Evolutionary conservation across 2,329 filamentous ascomycete genomes (phyloP).

Genomic region (Fusarium sp.): DNA sequence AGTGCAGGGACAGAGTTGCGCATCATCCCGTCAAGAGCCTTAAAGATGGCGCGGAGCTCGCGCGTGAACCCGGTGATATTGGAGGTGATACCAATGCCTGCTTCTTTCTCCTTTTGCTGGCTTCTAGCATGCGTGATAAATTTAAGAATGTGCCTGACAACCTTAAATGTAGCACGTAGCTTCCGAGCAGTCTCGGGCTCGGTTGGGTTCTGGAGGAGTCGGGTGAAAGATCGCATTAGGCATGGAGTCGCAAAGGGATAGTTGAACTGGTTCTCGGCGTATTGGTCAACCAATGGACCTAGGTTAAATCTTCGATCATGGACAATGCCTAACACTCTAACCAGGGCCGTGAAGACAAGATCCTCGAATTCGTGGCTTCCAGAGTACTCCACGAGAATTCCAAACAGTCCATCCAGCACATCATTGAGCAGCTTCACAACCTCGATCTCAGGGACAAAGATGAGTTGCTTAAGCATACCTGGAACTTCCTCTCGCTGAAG

Average conservation of each 20-base stretch:
- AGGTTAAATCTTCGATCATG: constrained; percentile 95
- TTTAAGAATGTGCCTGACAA: constrained; percentile 91
- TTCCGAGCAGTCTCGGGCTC: constrained; percentile 87
- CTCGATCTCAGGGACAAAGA: constrained; percentile 97
- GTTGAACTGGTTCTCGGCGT: constrained; percentile 89
- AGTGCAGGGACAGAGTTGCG: constrained; percentile 85
- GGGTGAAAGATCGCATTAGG: constrained; percentile 86
- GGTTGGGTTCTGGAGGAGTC: constrained; percentile 84
- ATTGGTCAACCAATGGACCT: constrained; percentile 89
- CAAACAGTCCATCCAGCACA: constrained; percentile 91
- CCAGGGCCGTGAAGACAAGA: constrained; percentile 88
- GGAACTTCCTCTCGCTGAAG: constrained; percentile 78
- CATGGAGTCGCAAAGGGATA: constrained; percentile 94
- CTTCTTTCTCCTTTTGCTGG: constrained; percentile 90
- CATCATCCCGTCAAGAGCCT: constrained; percentile 90
- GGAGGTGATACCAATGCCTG: constrained; percentile 84
- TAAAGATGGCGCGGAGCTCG: constrained; percentile 89
- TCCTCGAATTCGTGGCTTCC: constrained; percentile 94
- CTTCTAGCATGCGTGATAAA: constrained; percentile 92
- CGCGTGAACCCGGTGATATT: constrained; percentile 80
- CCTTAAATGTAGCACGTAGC: constrained; percentile 92
- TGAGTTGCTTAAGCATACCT: constrained; percentile 81
- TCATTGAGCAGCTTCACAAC: constrained; percentile 93
- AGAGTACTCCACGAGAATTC: constrained; percentile 90
- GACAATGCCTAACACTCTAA: constrained; percentile 91